Evolutionary conservation across 192 early-diverging fungal genomes (phyloP), one percentile per base, ranked within the genome.

Genomic region (Mortierella alpina): DNA sequence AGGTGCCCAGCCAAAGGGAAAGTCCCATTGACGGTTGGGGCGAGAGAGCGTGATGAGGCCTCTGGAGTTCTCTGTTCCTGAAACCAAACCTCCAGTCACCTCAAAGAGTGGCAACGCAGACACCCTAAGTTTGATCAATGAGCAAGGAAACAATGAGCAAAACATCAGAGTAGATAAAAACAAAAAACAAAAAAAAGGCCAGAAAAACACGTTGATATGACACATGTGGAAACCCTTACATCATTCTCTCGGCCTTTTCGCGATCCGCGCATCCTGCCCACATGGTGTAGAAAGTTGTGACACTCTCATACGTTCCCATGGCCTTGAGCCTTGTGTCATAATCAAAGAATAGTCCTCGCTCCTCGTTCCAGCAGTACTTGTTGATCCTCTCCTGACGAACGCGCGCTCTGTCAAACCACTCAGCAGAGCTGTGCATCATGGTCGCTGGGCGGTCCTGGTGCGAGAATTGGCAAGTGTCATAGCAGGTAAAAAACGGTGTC

Each of bases 11-110:
- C 98, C 94, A 68, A 92, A 94, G 5, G 92, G 93, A 57, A 89
- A 96, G 80, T 97, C 97, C 97, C 97, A 98, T 73, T 99, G 98
- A 23, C 97, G 90, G 73, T 96, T 95, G 45, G 97, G 97, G 20
- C 98, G 85, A 51, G 94, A 89, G 15, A 97, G 78, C 10, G 91
- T 84, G 52, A 96, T 93, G 9, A 67, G 31, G 10, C 98, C 98
- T 31, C 98, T 90, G 40, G 95, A 97, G 68, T 89, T 87, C 77
- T 96, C 95, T 9, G 96, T 99, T 12, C 97, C 95, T 46, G 92
- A 92, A 4, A 99, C 96, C 6, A 99, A 75, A 4, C 98, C 97
- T 60, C 98, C 98, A 15, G 85, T 82, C 22, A 95, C 94, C 84
- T 98, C 96, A 85, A 98, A 98, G 67, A 92, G 86, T 50, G 86